A percentile compares a stretch with the other conserved stretches of the same genome.
Evolutionary conservation across 805 yeast species (phyloP).

Genomic region (Zygoascus tannicola): DNA sequence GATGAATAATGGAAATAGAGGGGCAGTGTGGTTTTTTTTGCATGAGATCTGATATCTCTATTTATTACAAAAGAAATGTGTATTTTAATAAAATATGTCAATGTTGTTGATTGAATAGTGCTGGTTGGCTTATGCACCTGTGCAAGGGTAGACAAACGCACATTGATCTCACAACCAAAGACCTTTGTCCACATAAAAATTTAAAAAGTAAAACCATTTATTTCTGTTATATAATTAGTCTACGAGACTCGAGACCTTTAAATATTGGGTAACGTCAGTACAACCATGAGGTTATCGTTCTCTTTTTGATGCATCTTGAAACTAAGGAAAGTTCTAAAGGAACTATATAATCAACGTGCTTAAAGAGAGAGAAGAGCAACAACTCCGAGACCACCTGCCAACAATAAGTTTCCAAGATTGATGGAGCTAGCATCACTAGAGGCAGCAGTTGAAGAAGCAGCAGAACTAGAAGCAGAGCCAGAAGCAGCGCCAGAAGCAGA

Average conservation of each 20-base stretch:
- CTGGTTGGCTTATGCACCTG: no score
- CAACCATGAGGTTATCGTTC: not conserved
- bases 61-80: not conserved
- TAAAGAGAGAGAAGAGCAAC: not conserved
- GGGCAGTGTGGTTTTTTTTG: no score
- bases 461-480: conserved; percentile 4
- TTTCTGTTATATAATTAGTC: not conserved
- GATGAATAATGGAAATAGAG: no score
- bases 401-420: not conserved
- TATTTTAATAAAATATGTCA: no score
- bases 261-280: not conserved
- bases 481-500: conserved; percentile 4
- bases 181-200: no score
- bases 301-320: not conserved
- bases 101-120: no score
- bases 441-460: not conserved
- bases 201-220: no score
- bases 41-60: no score
- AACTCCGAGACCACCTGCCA: not conserved
- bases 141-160: no score
- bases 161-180: no score
- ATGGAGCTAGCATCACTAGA: not conserved
- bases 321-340: no score
- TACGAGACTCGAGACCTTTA: not conserved
- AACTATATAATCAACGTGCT: no score